Evolutionary conservation across 305 asterid species (phyloP).

Genomic region (Fraxinus albicans): DNA sequence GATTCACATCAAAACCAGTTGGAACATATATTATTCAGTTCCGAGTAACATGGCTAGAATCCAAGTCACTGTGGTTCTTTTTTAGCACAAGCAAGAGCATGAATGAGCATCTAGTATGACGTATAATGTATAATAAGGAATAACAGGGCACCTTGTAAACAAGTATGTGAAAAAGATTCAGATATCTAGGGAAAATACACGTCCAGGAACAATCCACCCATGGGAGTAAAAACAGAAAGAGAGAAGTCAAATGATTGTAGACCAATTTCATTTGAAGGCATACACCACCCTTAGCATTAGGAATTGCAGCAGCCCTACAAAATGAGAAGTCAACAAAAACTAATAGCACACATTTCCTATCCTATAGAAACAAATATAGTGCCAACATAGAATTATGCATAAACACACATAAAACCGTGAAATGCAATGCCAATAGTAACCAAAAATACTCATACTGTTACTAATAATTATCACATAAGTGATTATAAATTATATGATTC

Average conservation of each 20-base stretch:
- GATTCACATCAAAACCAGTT: not conserved
- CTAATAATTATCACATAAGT: not conserved
- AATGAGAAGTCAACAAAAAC: conserved; percentile 17
- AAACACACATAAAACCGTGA: not conserved
- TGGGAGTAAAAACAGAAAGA: conserved; percentile 58
- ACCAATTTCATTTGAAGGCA: conserved; percentile 82
- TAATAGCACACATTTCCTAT: not conserved
- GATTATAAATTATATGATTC: not conserved
- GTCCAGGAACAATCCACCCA: conserved; percentile 80
- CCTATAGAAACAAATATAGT: not conserved
- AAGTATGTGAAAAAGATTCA: conserved; percentile 66
- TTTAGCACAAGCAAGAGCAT: not conserved
- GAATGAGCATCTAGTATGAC: not conserved
- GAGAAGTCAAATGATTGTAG: conserved; percentile 64
- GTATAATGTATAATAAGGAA: not conserved
- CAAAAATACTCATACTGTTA: not conserved
- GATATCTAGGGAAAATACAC: conserved; percentile 53
- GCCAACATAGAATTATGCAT: not conserved
- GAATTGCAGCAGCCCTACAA: conserved; percentile 80
- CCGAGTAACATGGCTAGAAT: not conserved
- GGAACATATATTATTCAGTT: not conserved
- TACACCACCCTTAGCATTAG: conserved; percentile 74
- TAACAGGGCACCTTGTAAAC: conserved; percentile 56
- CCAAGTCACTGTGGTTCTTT: not conserved
- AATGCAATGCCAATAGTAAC: not conserved